phyloP scores from a whole-genome alignment of 1,139 yeast species.

The Williopsis jadinii region DNA sequence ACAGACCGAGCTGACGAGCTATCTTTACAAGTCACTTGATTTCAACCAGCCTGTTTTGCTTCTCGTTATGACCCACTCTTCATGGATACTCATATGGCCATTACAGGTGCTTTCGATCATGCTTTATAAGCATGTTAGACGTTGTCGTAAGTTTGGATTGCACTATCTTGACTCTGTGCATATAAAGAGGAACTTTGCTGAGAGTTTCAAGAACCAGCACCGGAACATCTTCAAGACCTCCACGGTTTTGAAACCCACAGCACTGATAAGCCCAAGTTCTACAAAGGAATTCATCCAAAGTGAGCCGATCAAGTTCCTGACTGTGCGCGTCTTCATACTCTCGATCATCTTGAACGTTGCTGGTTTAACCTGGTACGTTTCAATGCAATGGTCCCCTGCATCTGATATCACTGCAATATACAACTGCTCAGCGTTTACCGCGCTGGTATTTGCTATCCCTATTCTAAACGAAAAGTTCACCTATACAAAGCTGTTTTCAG shows the following conservation, averaged over 20 bases:
- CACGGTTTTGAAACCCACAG: slow-evolving; percentile 22
- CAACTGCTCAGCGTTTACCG: slow-evolving; percentile 85
- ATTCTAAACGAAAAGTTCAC: slow-evolving; percentile 60
- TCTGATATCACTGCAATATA: slow-evolving; percentile 87
- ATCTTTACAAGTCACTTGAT: slow-evolving; percentile 47
- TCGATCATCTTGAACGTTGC: slow-evolving; percentile 63
- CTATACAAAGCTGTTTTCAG: slow-evolving; percentile 61
- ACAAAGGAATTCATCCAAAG: slow-evolving; percentile 33
- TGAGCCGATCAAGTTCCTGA: slow-evolving; percentile 43
- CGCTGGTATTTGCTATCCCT: slow-evolving; percentile 79
- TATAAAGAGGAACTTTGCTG: slow-evolving; percentile 18
- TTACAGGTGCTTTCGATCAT: slow-evolving; percentile 51
- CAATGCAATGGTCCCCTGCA: slow-evolving; percentile 77
- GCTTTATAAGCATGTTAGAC: slow-evolving; percentile 34
- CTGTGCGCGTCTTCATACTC: slow-evolving; percentile 37
- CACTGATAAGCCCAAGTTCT: slow-evolving; percentile 25
- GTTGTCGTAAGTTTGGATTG: slow-evolving; percentile 18
- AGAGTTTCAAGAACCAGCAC: slow-evolving; percentile 34
- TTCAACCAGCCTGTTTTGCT: slow-evolving; percentile 68
- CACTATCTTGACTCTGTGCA: slow-evolving; percentile 23
- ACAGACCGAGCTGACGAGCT: slow-evolving; percentile 78
- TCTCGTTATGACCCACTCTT: slow-evolving; percentile 67
- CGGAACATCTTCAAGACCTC: slow-evolving; percentile 32
- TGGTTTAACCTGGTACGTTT: slow-evolving; percentile 81
- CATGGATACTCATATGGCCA: slow-evolving; percentile 77